Evolutionary conservation across 2,329 filamentous ascomycete species (phyloP).

Genomic region (Penicillium sp.): DNA sequence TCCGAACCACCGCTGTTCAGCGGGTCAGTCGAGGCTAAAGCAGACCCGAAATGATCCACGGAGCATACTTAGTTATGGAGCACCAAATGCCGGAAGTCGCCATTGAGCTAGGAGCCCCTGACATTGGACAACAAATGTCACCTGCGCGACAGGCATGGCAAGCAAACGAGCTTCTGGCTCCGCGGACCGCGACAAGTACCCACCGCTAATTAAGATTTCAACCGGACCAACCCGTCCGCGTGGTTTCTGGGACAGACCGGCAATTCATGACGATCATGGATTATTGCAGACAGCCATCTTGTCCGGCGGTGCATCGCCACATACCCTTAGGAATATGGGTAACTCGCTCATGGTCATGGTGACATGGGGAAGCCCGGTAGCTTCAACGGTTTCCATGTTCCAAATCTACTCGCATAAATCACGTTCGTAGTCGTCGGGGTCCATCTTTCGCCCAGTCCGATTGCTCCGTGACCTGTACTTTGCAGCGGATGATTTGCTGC

Average conservation of each 20-base stretch:
- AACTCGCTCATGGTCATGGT: neutral
- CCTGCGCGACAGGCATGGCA: constrained; percentile 5
- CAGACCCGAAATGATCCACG: neutral
- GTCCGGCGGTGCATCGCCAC: neutral
- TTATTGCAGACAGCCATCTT: neutral
- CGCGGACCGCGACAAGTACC: neutral
- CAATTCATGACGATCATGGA: neutral
- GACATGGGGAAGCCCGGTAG: neutral
- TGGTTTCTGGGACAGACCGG: constrained; percentile 14
- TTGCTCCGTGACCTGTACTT: constrained; percentile 5
- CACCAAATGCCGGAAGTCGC: neutral
- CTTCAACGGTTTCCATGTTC: neutral
- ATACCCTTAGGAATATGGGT: neutral
- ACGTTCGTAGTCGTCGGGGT: neutral
- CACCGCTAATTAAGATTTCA: constrained; percentile 1
- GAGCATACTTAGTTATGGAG: neutral
- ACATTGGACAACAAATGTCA: neutral
- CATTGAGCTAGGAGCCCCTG: neutral
- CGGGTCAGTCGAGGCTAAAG: neutral
- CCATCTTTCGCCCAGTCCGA: neutral
- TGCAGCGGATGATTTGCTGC: neutral
- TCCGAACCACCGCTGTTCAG: constrained; percentile 25
- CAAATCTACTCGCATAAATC: neutral
- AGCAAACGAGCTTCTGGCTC: constrained; percentile 9
- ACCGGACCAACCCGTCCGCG: constrained; percentile 13